phyloP scores from a whole-genome alignment of 805 yeast species.

The Saccharomycopsis sp. region DNA sequence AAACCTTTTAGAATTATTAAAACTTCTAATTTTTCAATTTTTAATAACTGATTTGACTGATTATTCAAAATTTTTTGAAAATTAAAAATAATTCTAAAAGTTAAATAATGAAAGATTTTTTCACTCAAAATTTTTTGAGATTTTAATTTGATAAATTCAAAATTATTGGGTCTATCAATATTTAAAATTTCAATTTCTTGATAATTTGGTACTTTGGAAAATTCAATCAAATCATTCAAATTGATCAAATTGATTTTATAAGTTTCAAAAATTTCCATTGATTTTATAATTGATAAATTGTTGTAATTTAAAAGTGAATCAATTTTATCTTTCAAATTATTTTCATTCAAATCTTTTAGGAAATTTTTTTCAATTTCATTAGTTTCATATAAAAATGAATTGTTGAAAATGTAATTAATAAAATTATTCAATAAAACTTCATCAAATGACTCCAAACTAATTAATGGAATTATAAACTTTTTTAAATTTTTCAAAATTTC shows the following conservation, averaged over 20 bases:
- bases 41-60: conserved; percentile 55
- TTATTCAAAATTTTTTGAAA: conserved; percentile 58
- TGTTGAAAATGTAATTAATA: conserved; percentile 40
- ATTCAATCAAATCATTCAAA: conserved; percentile 38
- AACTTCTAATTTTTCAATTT: conserved; percentile 58
- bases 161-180: too few species aligned
- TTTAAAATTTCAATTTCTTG: background rate
- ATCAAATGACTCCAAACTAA: conserved; percentile 24
- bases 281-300: conserved; percentile 55
- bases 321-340: conserved; percentile 28
- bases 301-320: conserved; percentile 30
- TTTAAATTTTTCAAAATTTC: conserved; percentile 34
- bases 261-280: conserved; percentile 34
- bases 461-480: conserved; percentile 30
- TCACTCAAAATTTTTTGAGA: conserved; percentile 21
- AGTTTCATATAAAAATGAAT: conserved; percentile 48
- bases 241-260: conserved; percentile 43
- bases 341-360: conserved; percentile 19
- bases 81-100: conserved; percentile 48
- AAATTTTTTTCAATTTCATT: conserved; percentile 42
- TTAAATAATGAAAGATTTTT: conserved; percentile 36
- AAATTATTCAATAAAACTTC: conserved; percentile 31
- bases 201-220: conserved; percentile 25
- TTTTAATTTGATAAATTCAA: too few species aligned
- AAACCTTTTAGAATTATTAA: conserved; percentile 35